A percentile compares a stretch with the other conserved stretches of the same genome.
Evolutionary conservation across 2,329 filamentous ascomycete genomes (phyloP).

Genomic region (Pseudohalonectria lignicola): DNA sequence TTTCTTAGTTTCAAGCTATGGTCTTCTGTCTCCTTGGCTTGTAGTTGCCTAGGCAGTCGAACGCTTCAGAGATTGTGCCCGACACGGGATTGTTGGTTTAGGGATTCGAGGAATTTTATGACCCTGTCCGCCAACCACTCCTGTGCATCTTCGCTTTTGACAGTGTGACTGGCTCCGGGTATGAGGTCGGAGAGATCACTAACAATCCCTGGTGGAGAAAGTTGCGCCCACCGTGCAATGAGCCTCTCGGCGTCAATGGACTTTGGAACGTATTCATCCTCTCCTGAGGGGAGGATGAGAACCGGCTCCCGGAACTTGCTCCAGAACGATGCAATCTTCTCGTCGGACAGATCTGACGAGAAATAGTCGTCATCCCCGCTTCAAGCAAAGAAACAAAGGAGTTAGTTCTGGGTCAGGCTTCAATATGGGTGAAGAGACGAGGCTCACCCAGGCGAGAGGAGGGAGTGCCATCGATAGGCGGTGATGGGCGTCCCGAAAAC

Average conservation of each 20-base stretch:
- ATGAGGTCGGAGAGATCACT: constrained; percentile 41
- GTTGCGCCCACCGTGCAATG: constrained; percentile 43
- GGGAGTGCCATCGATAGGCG: constrained; percentile 39
- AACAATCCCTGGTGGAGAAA: constrained; percentile 28
- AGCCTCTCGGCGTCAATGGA: constrained; percentile 45
- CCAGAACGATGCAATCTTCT: constrained; percentile 53
- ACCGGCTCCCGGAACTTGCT: constrained; percentile 47
- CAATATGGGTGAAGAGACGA: neutral
- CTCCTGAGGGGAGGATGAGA: constrained; percentile 52
- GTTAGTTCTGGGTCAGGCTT: too few relatives aligned
- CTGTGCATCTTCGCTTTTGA: constrained; percentile 31
- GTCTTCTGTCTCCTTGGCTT: too few relatives aligned
- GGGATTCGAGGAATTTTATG: constrained; percentile 27
- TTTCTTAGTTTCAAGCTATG: too few relatives aligned
- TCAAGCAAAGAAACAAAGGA: neutral
- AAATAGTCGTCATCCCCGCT: constrained; percentile 80
- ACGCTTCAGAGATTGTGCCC: too few relatives aligned
- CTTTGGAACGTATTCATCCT: constrained; percentile 54
- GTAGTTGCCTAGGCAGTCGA: too few relatives aligned
- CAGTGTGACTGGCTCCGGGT: constrained; percentile 39
- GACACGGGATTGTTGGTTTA: too few relatives aligned
- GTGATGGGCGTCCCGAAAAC: constrained; percentile 33
- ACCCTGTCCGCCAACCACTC: constrained; percentile 38
- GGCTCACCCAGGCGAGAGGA: constrained; percentile 38
- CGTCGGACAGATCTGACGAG: constrained; percentile 59